Conservation (phyloP, 495 filamentous ascomycete genomes). For the Penicillium canescens region DNA sequence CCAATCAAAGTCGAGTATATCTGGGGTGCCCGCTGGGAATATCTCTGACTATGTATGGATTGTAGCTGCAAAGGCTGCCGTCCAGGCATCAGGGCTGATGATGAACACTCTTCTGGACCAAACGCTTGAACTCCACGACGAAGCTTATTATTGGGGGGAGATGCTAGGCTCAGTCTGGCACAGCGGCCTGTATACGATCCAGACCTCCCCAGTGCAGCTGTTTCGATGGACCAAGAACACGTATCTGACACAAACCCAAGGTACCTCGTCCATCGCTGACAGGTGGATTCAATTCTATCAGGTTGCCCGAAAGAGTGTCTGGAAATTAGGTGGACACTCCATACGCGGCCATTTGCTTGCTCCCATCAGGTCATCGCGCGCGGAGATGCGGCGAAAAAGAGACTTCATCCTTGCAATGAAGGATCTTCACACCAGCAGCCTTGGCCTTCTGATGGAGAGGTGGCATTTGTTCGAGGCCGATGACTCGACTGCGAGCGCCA, state of each 20-base stretch:
- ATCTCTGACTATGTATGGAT: conserved; percentile 85
- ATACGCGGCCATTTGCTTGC: conserved; percentile 60
- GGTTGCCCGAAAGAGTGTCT: conserved; percentile 69
- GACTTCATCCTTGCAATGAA: conserved; percentile 63
- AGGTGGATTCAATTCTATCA: conserved; percentile 78
- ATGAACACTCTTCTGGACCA: conserved; percentile 73
- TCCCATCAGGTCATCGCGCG: conserved; percentile 67
- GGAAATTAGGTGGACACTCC: conserved; percentile 59
- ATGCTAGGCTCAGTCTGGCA: conserved; percentile 70
- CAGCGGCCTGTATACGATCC: conserved; percentile 74
- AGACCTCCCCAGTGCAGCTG: conserved; percentile 73
- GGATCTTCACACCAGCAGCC: conserved; percentile 77
- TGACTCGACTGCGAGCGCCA: conserved; percentile 35
- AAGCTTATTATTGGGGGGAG: conserved; percentile 92
- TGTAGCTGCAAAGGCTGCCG: conserved; percentile 79
- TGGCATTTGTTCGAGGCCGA: conserved; percentile 62
- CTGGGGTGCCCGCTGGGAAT: conserved; percentile 36
- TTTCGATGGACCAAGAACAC: conserved; percentile 66
- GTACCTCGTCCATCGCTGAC: conserved; percentile 8
- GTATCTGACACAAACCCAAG: conserved; percentile 55
- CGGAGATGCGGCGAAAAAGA: conserved; percentile 70
- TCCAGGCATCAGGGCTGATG: conserved; percentile 78
- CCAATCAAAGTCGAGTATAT: conserved; percentile 21
- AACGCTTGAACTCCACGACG: conserved; percentile 75
- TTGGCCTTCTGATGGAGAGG: conserved; percentile 84